Evolutionary conservation across 1,284 basidiomycete species (phyloP).

Genomic region (Ceratobasidium sp.): DNA sequence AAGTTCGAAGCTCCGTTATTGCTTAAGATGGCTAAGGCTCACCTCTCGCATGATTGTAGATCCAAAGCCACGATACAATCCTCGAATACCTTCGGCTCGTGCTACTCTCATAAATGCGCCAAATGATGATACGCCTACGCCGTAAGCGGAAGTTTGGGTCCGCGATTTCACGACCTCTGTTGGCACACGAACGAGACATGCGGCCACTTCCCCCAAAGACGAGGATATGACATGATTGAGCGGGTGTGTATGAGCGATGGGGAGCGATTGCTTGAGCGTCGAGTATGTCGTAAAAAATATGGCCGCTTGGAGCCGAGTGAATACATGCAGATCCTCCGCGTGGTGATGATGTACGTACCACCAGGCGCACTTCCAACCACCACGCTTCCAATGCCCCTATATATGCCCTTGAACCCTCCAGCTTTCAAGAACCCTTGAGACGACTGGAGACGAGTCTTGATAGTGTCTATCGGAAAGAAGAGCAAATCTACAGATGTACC

Average conservation of each 20-base stretch:
- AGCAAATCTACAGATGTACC: conserved; percentile 93
- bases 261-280: conserved; percentile 81
- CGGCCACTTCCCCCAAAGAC: conserved; percentile 86
- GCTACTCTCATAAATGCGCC: conserved; percentile 66
- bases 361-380: conserved; percentile 96
- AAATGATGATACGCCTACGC: conserved; percentile 65
- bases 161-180: conserved; percentile 94
- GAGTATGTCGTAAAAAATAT: conserved; percentile 97
- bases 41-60: conserved; percentile 84
- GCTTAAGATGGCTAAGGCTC: conserved; percentile 50
- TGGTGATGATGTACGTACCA: conserved; percentile 68
- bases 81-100: conserved; percentile 71
- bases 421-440: conserved; percentile 86
- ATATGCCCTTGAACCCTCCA: conserved; percentile 93
- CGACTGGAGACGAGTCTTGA: conserved; percentile 95
- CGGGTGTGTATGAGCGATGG: conserved; percentile 68
- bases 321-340: background rate
- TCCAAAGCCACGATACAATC: conserved; percentile 85
- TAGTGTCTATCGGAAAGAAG: conserved; percentile 96
- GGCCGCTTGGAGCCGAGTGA: conserved; percentile 71
- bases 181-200: conserved; percentile 92
- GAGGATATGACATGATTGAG: conserved; percentile 86
- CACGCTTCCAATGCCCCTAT: conserved; percentile 95
- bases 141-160: conserved; percentile 80
- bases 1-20: background rate